Evolutionary conservation across 176 grass and related monocot genomes (phyloP).

Genomic region (Elymus sibiricus): DNA sequence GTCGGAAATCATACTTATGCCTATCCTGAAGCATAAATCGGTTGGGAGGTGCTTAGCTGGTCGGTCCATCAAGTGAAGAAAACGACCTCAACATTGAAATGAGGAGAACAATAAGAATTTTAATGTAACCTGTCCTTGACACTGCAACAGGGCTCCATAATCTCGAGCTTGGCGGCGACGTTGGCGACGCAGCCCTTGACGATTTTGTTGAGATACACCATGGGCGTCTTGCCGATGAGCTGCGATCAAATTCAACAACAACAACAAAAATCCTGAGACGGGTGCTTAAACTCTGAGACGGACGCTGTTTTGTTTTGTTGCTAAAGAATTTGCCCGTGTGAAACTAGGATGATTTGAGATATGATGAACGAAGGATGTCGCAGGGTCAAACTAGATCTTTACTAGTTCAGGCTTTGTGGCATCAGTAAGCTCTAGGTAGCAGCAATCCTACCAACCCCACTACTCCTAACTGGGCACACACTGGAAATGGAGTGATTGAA

Average conservation of each 20-base stretch:
- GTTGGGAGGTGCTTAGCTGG: neutral
- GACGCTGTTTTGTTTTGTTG: neutral
- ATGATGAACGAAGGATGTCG: neutral
- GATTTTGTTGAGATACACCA: slow-evolving; percentile 94
- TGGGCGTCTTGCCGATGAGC: slow-evolving; percentile 97
- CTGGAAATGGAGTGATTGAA: neutral
- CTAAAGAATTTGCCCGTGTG: neutral
- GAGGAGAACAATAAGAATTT: neutral
- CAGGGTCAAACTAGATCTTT: neutral
- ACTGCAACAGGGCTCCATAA: slow-evolving; percentile 98
- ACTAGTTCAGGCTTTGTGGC: neutral
- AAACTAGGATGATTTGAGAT: neutral
- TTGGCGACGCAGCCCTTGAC: slow-evolving; percentile 75
- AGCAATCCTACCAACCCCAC: neutral
- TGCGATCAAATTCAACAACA: slow-evolving; percentile 24
- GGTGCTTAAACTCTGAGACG: neutral
- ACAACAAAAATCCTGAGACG: neutral
- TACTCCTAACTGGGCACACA: neutral
- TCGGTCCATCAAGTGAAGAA: neutral
- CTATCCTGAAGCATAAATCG: slow-evolving; percentile 67
- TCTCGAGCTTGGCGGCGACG: slow-evolving; percentile 93
- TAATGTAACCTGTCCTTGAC: slow-evolving; percentile 82
- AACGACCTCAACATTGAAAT: neutral
- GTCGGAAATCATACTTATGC: slow-evolving; percentile 85
- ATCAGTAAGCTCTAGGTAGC: neutral